A percentile compares a stretch with the other conserved stretches of the same genome.
Conservation (phyloP, 805 yeast species). For the Candida tallmaniae region DNA sequence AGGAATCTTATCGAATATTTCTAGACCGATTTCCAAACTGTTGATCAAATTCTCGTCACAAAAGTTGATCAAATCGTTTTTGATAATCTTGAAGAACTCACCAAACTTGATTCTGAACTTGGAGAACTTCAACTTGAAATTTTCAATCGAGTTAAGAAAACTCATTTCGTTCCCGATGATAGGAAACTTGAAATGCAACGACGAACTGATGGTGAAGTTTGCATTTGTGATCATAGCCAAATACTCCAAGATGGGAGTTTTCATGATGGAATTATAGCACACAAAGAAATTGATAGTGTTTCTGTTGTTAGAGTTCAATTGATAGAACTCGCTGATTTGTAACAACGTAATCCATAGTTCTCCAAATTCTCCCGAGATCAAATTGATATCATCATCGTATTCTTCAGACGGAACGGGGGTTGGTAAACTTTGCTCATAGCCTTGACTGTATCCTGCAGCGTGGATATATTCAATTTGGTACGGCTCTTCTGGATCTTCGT, state of each 20-base stretch:
- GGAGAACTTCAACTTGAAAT: constrained; percentile 58
- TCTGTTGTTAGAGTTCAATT: constrained; percentile 9
- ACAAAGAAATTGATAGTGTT: constrained; percentile 57
- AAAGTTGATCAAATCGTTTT: constrained; percentile 43
- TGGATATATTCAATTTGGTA: neutral
- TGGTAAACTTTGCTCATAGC: neutral
- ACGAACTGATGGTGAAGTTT: constrained; percentile 70
- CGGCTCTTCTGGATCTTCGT: constrained; percentile 23
- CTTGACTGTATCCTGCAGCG: neutral
- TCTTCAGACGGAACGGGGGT: neutral
- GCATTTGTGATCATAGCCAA: constrained; percentile 62
- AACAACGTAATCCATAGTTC: constrained; percentile 70
- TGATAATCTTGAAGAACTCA: constrained; percentile 59
- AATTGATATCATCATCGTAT: constrained; percentile 2
- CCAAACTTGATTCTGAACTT: constrained; percentile 58
- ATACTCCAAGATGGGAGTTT: constrained; percentile 67
- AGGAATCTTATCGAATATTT: constrained; percentile 60
- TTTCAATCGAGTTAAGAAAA: constrained; percentile 57
- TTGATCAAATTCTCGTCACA: constrained; percentile 30
- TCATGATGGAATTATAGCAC: constrained; percentile 65
- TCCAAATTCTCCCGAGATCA: constrained; percentile 37
- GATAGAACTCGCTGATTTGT: constrained; percentile 61
- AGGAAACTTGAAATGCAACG: constrained; percentile 66
- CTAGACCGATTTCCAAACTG: constrained; percentile 51
- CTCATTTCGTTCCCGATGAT: constrained; percentile 67